These are phyloP conservation scores for Diutina ranongensis DNA, from an alignment of 1,139 yeast species.

Conservation along the genomic window DNA sequence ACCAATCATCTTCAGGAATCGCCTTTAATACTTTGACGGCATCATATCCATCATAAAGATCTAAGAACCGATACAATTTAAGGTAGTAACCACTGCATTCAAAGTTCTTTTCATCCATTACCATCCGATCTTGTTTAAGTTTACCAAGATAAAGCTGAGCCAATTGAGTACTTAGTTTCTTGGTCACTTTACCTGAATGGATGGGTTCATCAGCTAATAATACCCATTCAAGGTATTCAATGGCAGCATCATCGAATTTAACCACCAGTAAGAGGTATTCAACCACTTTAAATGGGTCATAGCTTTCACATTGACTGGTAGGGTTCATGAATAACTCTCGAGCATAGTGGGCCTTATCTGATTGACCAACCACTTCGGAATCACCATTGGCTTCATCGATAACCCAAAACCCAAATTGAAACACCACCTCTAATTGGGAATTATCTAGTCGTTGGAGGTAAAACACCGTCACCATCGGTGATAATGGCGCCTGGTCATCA, in stretches of 20 bases:
- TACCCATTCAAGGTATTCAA: conserved; percentile 52
- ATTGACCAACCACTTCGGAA: not conserved
- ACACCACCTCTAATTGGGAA: conserved; percentile 39
- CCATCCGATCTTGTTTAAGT: conserved; percentile 12
- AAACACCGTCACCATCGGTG: conserved; percentile 25
- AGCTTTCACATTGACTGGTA: conserved; percentile 47
- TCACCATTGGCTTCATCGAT: conserved; percentile 17
- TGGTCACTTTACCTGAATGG: conserved; percentile 20
- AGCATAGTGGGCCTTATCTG: not conserved
- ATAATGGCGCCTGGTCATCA: conserved; percentile 9
- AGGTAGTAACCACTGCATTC: conserved; percentile 15
- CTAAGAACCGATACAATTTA: conserved; percentile 28
- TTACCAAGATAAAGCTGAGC: conserved; percentile 42
- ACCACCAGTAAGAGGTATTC: conserved; percentile 25
- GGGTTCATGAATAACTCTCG: conserved; percentile 57
- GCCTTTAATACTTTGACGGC: conserved; percentile 33
- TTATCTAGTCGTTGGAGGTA: conserved; percentile 56
- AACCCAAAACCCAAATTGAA: conserved; percentile 50
- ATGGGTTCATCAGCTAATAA: conserved; percentile 34
- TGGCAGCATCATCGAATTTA: conserved; percentile 24
- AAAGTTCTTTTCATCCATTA: conserved; percentile 1
- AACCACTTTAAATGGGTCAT: conserved; percentile 43
- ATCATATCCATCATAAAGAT: conserved; percentile 26
- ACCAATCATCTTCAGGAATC: conserved; percentile 26
- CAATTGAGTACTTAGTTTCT: conserved; percentile 36